These are phyloP conservation scores for Xylaria intraflava DNA, from an alignment of 495 filamentous ascomycete species.

Conservation along the genomic window DNA sequence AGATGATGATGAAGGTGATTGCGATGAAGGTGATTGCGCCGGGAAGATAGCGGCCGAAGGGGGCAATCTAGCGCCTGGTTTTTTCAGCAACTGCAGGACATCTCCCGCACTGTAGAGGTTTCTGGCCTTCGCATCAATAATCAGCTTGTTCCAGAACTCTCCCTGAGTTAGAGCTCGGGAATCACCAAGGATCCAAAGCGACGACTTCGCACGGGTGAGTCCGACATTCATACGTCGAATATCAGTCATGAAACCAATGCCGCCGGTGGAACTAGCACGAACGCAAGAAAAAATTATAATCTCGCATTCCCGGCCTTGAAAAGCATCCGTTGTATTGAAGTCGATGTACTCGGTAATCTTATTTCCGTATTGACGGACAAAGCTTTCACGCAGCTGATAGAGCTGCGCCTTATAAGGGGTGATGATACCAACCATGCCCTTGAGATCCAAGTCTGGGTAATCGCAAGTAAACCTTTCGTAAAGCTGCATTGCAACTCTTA, in stretches of 20 bases:
- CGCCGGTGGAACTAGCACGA: conserved; percentile 74
- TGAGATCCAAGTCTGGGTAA: conserved; percentile 60
- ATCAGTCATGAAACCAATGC: conserved; percentile 96
- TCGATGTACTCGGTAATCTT: conserved; percentile 71
- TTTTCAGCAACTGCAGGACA: conserved; percentile 38
- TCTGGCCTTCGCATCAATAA: conserved; percentile 68
- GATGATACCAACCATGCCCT: conserved; percentile 88
- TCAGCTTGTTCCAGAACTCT: conserved; percentile 80
- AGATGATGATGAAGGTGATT: background rate
- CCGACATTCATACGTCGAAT: conserved; percentile 99
- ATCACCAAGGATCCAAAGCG: conserved; percentile 91
- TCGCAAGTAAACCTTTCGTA: conserved; percentile 72
- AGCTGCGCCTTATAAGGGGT: conserved; percentile 95
- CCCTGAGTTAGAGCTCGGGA: conserved; percentile 78
- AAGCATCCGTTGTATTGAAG: conserved; percentile 98
- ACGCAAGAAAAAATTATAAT: conserved; percentile 99
- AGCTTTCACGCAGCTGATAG: conserved; percentile 66
- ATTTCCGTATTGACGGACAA: conserved; percentile 64
- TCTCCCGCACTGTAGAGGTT: conserved; percentile 72
- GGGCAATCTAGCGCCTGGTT: conserved; percentile 21
- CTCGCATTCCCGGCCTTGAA: conserved; percentile 93
- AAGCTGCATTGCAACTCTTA: conserved; percentile 75
- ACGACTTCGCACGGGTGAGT: conserved; percentile 90
- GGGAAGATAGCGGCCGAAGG: conserved; percentile 11
- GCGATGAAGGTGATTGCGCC: background rate